phyloP scores from a whole-genome alignment of 495 filamentous ascomycete genomes.

The Oidiodendron maius region DNA sequence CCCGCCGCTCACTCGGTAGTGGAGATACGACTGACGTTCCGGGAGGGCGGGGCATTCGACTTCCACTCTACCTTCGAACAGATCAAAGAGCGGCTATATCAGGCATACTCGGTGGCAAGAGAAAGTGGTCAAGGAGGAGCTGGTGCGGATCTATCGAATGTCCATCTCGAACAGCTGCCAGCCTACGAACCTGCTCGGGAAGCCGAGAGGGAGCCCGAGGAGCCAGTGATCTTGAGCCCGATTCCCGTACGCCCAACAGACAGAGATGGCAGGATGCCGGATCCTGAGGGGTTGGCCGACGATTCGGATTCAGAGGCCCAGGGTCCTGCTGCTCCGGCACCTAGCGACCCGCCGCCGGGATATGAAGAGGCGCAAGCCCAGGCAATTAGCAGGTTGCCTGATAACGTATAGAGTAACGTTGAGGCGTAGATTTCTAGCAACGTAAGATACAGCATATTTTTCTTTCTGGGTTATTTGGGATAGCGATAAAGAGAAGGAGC shows the following conservation, averaged over 20 bases:
- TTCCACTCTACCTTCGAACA: conserved; percentile 79
- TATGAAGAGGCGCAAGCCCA: conserved; percentile 88
- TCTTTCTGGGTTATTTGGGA: not conserved
- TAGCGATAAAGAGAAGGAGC: not conserved
- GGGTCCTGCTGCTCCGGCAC: conserved; percentile 34
- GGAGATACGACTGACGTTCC: conserved; percentile 80
- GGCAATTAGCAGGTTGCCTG: conserved; percentile 50
- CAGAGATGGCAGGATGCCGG: conserved; percentile 1
- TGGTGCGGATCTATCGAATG: conserved; percentile 44
- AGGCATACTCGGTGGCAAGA: conserved; percentile 65
- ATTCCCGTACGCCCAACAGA: conserved; percentile 14
- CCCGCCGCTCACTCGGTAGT: conserved; percentile 65
- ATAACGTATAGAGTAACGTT: conserved; percentile 25
- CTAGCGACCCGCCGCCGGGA: conserved; percentile 80
- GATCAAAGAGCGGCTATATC: conserved; percentile 74
- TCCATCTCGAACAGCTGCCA: conserved; percentile 78
- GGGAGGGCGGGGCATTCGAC: conserved; percentile 91
- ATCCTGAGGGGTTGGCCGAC: conserved; percentile 11
- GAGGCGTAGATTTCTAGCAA: not conserved
- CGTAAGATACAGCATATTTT: not conserved
- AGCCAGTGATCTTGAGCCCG: conserved; percentile 20
- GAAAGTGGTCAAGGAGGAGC: conserved; percentile 38
- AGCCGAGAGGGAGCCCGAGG: conserved; percentile 19
- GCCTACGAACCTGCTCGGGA: conserved; percentile 56
- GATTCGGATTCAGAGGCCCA: conserved; percentile 20